phyloP scores from a whole-genome alignment of 768 basidiomycete genomes.

The Russula abietina region DNA sequence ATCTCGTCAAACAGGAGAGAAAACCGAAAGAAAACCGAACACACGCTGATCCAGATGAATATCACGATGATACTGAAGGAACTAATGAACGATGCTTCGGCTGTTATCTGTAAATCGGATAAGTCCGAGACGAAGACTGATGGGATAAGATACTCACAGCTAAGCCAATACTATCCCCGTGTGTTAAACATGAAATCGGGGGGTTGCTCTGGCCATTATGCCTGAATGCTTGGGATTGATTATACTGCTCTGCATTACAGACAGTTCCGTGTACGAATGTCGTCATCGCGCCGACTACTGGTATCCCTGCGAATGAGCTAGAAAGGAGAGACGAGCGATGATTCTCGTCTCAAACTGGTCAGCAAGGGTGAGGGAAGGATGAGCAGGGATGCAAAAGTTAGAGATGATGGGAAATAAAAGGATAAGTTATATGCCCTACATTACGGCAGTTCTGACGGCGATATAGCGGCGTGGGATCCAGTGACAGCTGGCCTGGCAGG shows the following conservation, averaged over 20 bases:
- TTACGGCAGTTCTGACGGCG: not conserved
- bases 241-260: constrained; percentile 4
- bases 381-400: not conserved
- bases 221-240: not conserved
- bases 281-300: not conserved
- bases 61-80: not conserved
- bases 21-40: not conserved
- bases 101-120: constrained; percentile 28
- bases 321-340: no score
- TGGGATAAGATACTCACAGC: constrained; percentile 28
- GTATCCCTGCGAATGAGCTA: not conserved
- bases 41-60: constrained; percentile 11
- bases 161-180: constrained; percentile 35
- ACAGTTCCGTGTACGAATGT: constrained; percentile 9
- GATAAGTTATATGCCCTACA: no score
- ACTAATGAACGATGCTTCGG: constrained; percentile 27
- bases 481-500: no score
- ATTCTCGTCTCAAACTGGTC: not conserved
- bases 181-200: constrained; percentile 29
- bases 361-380: not conserved
- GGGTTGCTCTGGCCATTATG: not conserved
- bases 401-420: not conserved
- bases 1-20: no score
- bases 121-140: not conserved
- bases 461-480: no score